Conservation (phyloP, 495 filamentous ascomycete species). For the Penicillium cinerascens region DNA sequence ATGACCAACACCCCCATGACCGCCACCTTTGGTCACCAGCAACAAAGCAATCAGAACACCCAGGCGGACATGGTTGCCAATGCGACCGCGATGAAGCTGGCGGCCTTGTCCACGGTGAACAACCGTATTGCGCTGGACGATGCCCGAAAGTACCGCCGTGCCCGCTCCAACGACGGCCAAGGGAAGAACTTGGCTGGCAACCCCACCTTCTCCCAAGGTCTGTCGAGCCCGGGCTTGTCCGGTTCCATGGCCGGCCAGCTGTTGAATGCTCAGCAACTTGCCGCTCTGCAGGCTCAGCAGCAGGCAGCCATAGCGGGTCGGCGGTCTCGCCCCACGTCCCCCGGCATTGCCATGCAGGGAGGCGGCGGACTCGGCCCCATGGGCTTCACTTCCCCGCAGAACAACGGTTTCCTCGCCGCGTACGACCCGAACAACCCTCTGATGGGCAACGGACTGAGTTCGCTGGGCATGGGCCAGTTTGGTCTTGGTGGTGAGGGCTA, state of each 20-base stretch:
- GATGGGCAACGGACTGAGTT: slow-evolving; percentile 68
- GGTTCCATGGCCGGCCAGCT: slow-evolving; percentile 84
- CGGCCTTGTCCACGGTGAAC: slow-evolving; percentile 94
- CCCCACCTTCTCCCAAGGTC: slow-evolving; percentile 49
- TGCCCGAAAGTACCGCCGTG: slow-evolving; percentile 87
- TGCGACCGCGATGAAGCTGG: slow-evolving; percentile 97
- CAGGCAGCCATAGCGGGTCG: slow-evolving; percentile 71
- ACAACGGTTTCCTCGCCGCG: slow-evolving; percentile 90
- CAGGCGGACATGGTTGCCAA: slow-evolving; percentile 99
- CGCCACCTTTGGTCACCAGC: slow-evolving; percentile 65
- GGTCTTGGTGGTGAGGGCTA: slow-evolving; percentile 78
- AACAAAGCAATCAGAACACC: slow-evolving; percentile 43
- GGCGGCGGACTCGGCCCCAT: slow-evolving; percentile 57
- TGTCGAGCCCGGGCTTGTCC: slow-evolving; percentile 51
- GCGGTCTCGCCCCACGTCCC: slow-evolving; percentile 89
- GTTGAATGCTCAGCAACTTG: slow-evolving; percentile 76
- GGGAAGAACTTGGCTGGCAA: slow-evolving; percentile 40
- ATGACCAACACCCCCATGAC: slow-evolving; percentile 98
- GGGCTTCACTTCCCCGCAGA: slow-evolving; percentile 84
- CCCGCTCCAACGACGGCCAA: slow-evolving; percentile 84
- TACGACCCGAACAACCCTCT: slow-evolving; percentile 74
- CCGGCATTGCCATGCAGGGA: slow-evolving; percentile 79
- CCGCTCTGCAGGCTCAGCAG: slow-evolving; percentile 82
- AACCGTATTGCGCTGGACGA: slow-evolving; percentile 97
- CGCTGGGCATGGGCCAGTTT: slow-evolving; percentile 72